These are phyloP conservation scores for Linum lewisii DNA, from an alignment of 345 rosid species.

Conservation along the genomic window DNA sequence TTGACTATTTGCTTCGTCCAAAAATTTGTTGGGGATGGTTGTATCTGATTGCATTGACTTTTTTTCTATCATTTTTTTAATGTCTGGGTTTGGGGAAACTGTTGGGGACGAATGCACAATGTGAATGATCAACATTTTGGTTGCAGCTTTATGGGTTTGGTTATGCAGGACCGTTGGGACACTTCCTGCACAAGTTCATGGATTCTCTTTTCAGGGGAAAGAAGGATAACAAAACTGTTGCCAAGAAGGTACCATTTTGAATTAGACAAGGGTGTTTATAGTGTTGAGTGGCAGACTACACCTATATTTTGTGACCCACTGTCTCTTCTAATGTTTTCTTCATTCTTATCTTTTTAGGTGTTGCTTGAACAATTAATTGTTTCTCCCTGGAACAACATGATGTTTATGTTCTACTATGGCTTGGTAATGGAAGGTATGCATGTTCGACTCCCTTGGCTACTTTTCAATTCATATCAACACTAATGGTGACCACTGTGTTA, in stretches of 20 bases:
- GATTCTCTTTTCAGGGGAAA: conserved; percentile 64
- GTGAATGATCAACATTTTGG: neutral
- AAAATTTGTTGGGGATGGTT: neutral
- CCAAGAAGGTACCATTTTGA: conserved; percentile 49
- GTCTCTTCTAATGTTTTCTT: neutral
- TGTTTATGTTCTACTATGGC: conserved; percentile 84
- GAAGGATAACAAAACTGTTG: conserved; percentile 61
- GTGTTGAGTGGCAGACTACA: neutral
- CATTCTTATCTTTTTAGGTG: conserved; percentile 35
- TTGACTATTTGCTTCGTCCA: conserved; percentile 14
- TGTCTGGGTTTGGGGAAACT: neutral
- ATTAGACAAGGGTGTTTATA: neutral
- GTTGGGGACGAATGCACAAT: too few species aligned
- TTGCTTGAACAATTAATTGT: conserved; percentile 69
- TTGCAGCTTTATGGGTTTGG: conserved; percentile 79
- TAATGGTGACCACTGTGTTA: neutral
- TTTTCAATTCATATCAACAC: neutral
- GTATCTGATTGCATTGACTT: neutral
- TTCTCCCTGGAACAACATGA: conserved; percentile 85
- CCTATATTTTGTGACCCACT: neutral
- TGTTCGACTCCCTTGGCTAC: neutral
- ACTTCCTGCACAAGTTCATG: conserved; percentile 77
- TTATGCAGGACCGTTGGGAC: conserved; percentile 88
- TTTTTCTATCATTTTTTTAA: neutral
- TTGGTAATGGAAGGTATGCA: conserved; percentile 72